A percentile compares a stretch with the other conserved stretches of the same genome.
These are phyloP conservation scores for Rhizodiscina lignyota DNA, from an alignment of 495 filamentous ascomycete genomes.

Conservation along the genomic window DNA sequence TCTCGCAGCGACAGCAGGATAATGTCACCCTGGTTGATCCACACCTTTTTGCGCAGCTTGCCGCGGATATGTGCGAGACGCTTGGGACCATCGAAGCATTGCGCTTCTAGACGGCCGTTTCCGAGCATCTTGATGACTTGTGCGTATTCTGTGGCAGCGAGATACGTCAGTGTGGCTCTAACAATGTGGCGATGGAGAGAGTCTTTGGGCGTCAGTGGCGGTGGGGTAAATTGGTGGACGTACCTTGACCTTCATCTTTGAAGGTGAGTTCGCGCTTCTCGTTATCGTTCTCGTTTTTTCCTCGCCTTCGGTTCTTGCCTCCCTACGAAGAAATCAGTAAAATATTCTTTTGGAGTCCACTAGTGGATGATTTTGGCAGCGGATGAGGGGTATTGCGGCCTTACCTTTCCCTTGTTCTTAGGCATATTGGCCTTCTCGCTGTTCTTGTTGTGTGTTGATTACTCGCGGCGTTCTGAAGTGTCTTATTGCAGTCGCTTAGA, in stretches of 20 bases:
- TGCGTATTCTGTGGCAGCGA: conserved; percentile 59
- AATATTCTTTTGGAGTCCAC: conserved; percentile 2
- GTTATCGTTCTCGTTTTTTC: conserved; percentile 99
- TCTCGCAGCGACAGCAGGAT: conserved; percentile 93
- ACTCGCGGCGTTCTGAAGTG: too few species aligned
- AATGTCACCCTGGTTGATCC: conserved; percentile 99
- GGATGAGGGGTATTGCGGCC: conserved; percentile 14
- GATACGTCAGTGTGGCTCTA: conserved; percentile 3
- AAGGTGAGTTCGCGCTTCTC: conserved; percentile 98
- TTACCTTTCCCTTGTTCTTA: conserved; percentile 97
- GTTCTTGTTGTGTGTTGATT: too few species aligned
- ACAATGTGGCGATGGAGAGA: too few species aligned
- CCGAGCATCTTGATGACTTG: conserved; percentile 98
- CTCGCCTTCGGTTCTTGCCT: conserved; percentile 94
- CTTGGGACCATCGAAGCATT: conserved; percentile 92
- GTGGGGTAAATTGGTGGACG: conserved; percentile 4
- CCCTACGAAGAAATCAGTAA: conserved; percentile 37
- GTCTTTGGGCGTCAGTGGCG: background rate
- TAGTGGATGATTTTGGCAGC: conserved; percentile 4
- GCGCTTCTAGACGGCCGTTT: conserved; percentile 89
- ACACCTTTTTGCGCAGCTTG: conserved; percentile 92
- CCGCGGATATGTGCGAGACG: conserved; percentile 75
- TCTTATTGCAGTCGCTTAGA: too few species aligned
- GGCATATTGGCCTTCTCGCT: conserved; percentile 46
- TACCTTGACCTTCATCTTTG: conserved; percentile 95